phyloP scores from a whole-genome alignment of 2,329 filamentous ascomycete genomes.

The Pseudopithomyces maydicus region DNA sequence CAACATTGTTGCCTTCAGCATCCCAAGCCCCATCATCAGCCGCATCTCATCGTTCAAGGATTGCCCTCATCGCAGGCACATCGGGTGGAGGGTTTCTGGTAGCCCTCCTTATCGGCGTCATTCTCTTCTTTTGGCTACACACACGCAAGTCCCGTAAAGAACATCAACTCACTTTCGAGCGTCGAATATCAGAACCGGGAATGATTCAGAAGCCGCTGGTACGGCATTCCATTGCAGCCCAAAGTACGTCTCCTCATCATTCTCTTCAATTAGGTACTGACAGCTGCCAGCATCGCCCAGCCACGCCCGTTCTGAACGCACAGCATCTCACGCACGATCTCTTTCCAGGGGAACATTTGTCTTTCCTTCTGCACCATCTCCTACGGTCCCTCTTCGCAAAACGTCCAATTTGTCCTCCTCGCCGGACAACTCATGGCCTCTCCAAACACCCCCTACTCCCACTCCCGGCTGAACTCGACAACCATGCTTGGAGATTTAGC shows the following conservation, averaged over 20 bases:
- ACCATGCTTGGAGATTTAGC: background rate
- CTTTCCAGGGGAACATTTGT: no score
- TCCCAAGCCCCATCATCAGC: background rate
- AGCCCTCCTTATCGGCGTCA: background rate
- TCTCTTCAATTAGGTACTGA: background rate
- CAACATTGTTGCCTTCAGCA: background rate
- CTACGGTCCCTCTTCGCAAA: no score
- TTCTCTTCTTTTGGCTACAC: constrained; percentile 1
- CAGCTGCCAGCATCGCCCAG: background rate
- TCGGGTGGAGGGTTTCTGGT: background rate
- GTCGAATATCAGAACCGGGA: background rate
- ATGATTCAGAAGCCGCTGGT: background rate
- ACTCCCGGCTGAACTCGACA: background rate
- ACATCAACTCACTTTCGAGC: background rate
- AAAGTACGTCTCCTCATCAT: background rate
- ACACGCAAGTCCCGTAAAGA: background rate
- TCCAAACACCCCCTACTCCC: background rate
- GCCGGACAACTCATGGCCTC: no score
- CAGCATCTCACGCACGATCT: background rate
- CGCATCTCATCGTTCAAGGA: background rate
- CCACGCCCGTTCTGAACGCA: background rate
- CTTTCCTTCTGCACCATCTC: no score
- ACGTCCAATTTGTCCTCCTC: no score
- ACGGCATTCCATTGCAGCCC: background rate
- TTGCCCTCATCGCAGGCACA: constrained; percentile 1